Percentiles rank a stretch among this genome's conserved stretches.
phyloP scores from a whole-genome alignment of 1,139 yeast species.

The Geotrichum citri-aurantii region DNA sequence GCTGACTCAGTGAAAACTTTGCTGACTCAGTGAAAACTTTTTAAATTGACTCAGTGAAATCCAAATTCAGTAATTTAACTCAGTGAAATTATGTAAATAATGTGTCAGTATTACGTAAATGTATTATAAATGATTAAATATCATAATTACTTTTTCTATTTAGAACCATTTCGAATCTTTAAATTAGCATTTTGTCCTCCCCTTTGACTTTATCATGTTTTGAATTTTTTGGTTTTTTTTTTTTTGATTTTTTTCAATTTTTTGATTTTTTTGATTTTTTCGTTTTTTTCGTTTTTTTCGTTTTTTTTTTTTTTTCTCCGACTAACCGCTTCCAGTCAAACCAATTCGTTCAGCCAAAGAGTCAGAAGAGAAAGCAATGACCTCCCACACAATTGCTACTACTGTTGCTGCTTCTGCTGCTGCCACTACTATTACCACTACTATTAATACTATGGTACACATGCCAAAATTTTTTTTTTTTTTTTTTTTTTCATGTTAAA shows the following conservation, averaged over 20 bases:
- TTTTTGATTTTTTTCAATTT: too few relatives aligned
- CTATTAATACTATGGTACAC: too few relatives aligned
- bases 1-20: background rate
- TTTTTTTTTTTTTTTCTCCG: background rate
- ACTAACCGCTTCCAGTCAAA: background rate
- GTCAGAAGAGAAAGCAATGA: background rate
- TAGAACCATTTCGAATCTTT: background rate
- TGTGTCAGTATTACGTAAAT: background rate
- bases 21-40: background rate
- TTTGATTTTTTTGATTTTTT: background rate
- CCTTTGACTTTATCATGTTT: too few relatives aligned
- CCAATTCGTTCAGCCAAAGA: background rate
- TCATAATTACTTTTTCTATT: background rate
- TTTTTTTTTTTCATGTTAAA: background rate
- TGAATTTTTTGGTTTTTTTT: too few relatives aligned
- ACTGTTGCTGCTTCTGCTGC: too few relatives aligned
- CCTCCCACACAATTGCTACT: too few relatives aligned
- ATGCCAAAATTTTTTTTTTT: too few relatives aligned
- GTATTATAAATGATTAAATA: background rate
- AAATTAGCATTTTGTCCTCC: too few relatives aligned
- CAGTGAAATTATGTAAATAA: background rate
- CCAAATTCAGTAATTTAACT: background rate
- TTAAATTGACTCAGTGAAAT: background rate
- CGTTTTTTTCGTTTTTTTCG: background rate
- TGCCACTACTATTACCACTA: too few relatives aligned